Evolutionary conservation across 139 green algal genomes (phyloP), one percentile per base, ranked within the genome.

Genomic region (Ostreobium quekettii): DNA sequence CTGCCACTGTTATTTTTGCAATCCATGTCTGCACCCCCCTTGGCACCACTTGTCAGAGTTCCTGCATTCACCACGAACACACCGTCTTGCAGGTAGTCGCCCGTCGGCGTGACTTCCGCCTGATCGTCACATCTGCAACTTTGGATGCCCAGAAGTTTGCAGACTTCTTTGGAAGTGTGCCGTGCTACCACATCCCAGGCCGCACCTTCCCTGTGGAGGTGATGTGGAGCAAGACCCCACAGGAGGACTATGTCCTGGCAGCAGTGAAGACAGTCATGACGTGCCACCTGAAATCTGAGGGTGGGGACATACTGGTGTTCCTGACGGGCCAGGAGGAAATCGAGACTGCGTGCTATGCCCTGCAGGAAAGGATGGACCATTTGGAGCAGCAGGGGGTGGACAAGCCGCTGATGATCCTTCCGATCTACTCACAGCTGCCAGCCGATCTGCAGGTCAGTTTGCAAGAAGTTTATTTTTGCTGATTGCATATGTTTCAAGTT

Each of bases 271-370:
- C 96, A 77, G 90, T 89, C 0, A 70, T 98, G 33, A 89, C 90
- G 31, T 93, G 97, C 70, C 93, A 99, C 82, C 72, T 98, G 49
- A 80, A 87, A 37, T 48, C 30, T 19, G 61, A 68, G 19, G 74
- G 78, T 1, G 91, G 90, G 0, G 94, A 99, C 80, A 97, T 99
- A 78, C 87, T 99, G 35, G 93, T 98, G 70, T 99, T 99, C 87
- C 95, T 99, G 88, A 99, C 94, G 2, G 87, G 85, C 28, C 87
- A 93, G 77, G 93, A 98, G 67, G 93, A 98, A 74, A 98, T 98
- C 71, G 93, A 98, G 79, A 82, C 86, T 6, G 93, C 87, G 1
- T 97, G 91, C 80, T 96, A 92, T 63, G 59, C 84, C 0, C 70
- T 97, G 2, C 49, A 83, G 77, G 87, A 94, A 75, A 76, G 86